Evolutionary conservation across 176 grass and related monocot species (phyloP).

Genomic region (Musa itinerans): DNA sequence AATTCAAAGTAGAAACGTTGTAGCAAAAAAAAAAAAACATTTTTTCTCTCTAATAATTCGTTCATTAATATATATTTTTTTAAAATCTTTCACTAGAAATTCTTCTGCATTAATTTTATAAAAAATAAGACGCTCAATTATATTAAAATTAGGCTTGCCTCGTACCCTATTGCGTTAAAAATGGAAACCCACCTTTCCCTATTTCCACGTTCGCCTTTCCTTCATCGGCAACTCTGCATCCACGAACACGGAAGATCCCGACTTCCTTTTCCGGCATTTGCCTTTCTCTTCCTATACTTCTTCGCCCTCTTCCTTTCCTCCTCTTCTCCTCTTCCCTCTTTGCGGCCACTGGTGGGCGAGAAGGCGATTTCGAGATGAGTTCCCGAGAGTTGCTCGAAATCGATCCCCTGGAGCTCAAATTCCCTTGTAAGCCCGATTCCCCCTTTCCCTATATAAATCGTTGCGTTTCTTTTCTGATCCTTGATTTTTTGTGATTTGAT

Average conservation of each 20-base stretch:
- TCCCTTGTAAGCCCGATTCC: slow-evolving; percentile 7
- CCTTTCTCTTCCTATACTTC: background rate
- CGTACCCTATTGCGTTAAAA: background rate
- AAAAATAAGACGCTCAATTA: too few species aligned
- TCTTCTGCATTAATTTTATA: too few species aligned
- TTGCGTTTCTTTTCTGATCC: background rate
- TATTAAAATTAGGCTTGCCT: too few species aligned
- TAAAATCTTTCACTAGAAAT: too few species aligned
- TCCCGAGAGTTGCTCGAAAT: slow-evolving; percentile 6
- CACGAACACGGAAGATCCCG: background rate
- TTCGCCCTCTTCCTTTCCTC: background rate
- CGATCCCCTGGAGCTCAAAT: slow-evolving; percentile 5
- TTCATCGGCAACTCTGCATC: background rate
- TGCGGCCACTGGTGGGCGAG: background rate
- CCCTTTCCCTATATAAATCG: too few species aligned
- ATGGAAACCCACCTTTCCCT: background rate
- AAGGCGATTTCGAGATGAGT: slow-evolving; percentile 1
- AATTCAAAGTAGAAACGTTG: too few species aligned
- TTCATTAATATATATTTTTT: too few species aligned
- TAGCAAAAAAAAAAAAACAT: too few species aligned
- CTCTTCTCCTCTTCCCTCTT: background rate
- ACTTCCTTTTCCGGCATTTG: background rate
- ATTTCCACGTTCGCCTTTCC: background rate
- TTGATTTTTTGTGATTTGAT: background rate
- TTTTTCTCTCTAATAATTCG: too few species aligned